A percentile compares a stretch with the other conserved stretches of the same genome.
Evolutionary conservation across 345 rosid genomes (phyloP).

Genomic region (Pseudoturritis turrita): DNA sequence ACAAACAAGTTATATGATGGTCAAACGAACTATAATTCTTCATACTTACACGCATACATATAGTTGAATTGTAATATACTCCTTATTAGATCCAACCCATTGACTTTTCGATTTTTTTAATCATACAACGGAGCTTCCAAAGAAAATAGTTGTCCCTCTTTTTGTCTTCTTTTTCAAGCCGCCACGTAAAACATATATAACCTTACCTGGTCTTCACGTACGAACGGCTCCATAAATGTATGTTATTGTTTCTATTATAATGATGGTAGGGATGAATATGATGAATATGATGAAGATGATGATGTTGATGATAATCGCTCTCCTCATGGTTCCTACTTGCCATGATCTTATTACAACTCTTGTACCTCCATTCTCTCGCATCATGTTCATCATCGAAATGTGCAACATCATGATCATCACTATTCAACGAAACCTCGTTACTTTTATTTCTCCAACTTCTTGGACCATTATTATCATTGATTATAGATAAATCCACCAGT

Average conservation of each 20-base stretch:
- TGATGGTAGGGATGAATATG: slow-evolving; percentile 11
- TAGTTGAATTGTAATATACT: background rate
- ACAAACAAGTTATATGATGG: too few species aligned
- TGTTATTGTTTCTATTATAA: slow-evolving; percentile 5
- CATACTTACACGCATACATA: background rate
- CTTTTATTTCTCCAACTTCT: slow-evolving; percentile 14
- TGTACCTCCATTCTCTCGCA: slow-evolving; percentile 31
- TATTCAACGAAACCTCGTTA: background rate
- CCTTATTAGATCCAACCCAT: background rate
- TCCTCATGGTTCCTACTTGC: slow-evolving; percentile 20
- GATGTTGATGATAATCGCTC: slow-evolving; percentile 9
- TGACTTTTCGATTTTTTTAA: background rate
- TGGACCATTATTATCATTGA: slow-evolving; percentile 6
- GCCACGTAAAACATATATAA: slow-evolving; percentile 20
- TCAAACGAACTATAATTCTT: background rate
- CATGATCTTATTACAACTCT: slow-evolving; percentile 43
- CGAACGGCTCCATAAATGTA: slow-evolving; percentile 52
- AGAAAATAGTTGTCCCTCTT: background rate
- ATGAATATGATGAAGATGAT: slow-evolving; percentile 19
- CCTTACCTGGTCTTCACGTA: slow-evolving; percentile 60
- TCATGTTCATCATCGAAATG: slow-evolving; percentile 7
- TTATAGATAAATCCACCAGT: background rate
- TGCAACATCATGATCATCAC: background rate
- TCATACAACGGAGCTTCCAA: background rate
- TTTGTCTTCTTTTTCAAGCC: background rate